Evolutionary conservation across 345 rosid genomes (phyloP), one percentile per base, ranked within the genome.

Genomic region (Abelmoschus esculentus): DNA sequence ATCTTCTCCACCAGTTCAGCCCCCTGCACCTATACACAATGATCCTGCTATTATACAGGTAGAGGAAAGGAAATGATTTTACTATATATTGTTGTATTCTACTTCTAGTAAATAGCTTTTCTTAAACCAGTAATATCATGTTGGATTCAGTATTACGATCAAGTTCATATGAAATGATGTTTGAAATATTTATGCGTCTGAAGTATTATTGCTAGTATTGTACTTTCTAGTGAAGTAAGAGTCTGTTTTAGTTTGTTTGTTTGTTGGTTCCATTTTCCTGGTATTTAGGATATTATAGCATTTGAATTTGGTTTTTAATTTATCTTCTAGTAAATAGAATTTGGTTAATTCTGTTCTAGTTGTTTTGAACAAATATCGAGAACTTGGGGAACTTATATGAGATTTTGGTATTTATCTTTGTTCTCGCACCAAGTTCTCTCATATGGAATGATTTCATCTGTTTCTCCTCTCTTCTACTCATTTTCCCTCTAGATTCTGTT

Each of bases 1-100:
- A 73, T 62, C 86, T 40, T 69, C 81, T 5, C 84, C 80, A 2
- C 70, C 79, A 61, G 75, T 44, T 8, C 78, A 71, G 34, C 34
- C 69, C 31, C 75, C 70, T 29, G 73, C 75, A 31, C 80, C 72
- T 32, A 61, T 78, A 5, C n/a, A 46, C 34, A 49, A 67, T 72
- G 85, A 81, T 72, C 83, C 85, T 59, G 81, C 87, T 63, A 76
- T 80, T 44, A 78, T 81, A 66, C 83, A 80, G 85, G 87, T 84
- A 70, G 26, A 32, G 70, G 5, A 34, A 52, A 13, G 31, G 54
- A 68, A 66, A 66, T 50, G 15, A 7, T 28, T 66, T 42, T 6
- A 32, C 40, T 36, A 36, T 40, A 2, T 40, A 19, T 38, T 11
- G 1, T 14, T 38, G 18, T 62, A 40, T 38, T 17, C 1, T 63